phyloP scores from a whole-genome alignment of 78 protist species.

The Dictyostelium capitatum region DNA sequence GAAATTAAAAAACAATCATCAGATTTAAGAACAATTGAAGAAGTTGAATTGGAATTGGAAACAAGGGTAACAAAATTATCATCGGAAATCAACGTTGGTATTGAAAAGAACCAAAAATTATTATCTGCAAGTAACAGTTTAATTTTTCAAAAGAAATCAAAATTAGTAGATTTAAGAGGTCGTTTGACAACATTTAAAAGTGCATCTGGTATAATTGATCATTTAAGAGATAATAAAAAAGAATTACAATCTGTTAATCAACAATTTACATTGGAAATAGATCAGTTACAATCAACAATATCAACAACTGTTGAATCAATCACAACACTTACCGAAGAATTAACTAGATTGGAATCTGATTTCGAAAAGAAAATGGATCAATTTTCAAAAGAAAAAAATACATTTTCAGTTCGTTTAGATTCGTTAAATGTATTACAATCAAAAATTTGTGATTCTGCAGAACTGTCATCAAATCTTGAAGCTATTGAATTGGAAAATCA shows the following conservation, averaged over 20 bases:
- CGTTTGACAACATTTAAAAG: not conserved
- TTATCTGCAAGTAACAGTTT: no score
- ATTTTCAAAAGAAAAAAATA: conserved; percentile 48
- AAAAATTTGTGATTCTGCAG: not conserved
- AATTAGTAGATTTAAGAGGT: not conserved
- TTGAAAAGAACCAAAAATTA: no score
- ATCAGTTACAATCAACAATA: not conserved
- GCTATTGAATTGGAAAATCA: not conserved
- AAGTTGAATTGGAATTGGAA: not conserved
- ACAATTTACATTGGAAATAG: not conserved
- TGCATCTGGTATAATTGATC: conserved; percentile 30
- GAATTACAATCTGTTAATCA: not conserved
- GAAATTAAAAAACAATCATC: not conserved
- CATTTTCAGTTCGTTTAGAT: conserved; percentile 8
- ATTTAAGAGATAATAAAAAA: not conserved
- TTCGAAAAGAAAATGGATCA: conserved; percentile 14
- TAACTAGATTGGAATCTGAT: not conserved
- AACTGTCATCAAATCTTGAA: not conserved
- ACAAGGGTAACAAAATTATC: not conserved
- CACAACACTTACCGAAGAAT: not conserved
- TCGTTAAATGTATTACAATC: conserved; percentile 1
- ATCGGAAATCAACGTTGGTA: no score
- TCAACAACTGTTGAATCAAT: not conserved
- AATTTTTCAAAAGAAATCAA: not conserved
- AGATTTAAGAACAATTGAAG: not conserved